These are phyloP conservation scores for Cladorrhinum sp. DNA, from an alignment of 2,329 filamentous ascomycete species.

Conservation along the genomic window DNA sequence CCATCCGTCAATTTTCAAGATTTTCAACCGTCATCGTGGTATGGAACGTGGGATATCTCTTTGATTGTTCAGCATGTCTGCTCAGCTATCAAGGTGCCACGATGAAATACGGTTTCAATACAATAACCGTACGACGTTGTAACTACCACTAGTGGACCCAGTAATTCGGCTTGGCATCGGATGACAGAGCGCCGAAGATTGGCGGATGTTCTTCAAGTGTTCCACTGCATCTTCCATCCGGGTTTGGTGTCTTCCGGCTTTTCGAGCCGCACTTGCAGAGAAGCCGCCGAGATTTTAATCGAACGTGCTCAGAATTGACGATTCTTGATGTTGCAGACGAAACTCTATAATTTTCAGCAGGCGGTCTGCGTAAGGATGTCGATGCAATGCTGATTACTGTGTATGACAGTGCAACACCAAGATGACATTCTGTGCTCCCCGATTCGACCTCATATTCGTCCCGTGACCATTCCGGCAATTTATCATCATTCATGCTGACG, in stretches of 20 bases:
- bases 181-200: conserved; percentile 1
- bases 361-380: conserved; percentile 10
- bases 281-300: background rate
- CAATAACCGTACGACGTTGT: background rate
- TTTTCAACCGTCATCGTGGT: background rate
- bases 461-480: conserved; percentile 19
- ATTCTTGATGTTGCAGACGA: background rate
- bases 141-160: background rate
- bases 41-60: background rate
- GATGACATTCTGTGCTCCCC: conserved; percentile 12
- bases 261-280: conserved; percentile 3
- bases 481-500: conserved; percentile 14
- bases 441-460: conserved; percentile 13
- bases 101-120: background rate
- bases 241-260: background rate
- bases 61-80: background rate
- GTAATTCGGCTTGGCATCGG: conserved; percentile 6
- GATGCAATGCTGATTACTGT: background rate
- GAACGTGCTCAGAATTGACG: background rate
- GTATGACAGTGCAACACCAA: conserved; percentile 13
- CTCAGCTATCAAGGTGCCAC: background rate
- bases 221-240: conserved; percentile 9
- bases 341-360: background rate
- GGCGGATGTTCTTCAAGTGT: conserved; percentile 7
- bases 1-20: background rate